Conservation (phyloP, 208 protist species). For the Leishmania braziliensis region DNA sequence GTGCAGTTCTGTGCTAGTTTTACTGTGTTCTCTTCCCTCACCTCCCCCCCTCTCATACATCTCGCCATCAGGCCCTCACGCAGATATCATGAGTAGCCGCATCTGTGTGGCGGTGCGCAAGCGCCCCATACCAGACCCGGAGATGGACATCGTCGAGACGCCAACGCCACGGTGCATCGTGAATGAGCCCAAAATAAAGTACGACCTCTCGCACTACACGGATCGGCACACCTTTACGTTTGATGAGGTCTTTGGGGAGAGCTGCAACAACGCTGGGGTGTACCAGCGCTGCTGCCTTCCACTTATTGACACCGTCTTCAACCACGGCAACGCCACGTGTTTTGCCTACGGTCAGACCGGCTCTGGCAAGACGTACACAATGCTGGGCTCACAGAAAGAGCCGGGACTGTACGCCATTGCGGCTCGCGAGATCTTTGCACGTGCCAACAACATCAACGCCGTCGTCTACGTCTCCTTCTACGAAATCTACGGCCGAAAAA, state of each 20-base stretch:
- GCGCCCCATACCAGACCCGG: slow-evolving; percentile 72
- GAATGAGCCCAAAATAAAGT: slow-evolving; percentile 94
- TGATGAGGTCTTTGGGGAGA: slow-evolving; percentile 95
- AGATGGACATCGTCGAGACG: slow-evolving; percentile 86
- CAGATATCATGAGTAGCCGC: slow-evolving; percentile 58
- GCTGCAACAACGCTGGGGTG: slow-evolving; percentile 88
- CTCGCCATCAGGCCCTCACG: background rate
- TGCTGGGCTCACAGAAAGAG: slow-evolving; percentile 88
- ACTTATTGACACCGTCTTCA: slow-evolving; percentile 96
- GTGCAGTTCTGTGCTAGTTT: background rate
- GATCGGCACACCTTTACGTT: slow-evolving; percentile 97
- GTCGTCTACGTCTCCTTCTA: slow-evolving; percentile 93
- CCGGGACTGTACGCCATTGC: slow-evolving; percentile 95
- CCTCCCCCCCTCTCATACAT: background rate
- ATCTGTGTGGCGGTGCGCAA: slow-evolving; percentile 94
- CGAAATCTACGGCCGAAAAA: slow-evolving; percentile 97
- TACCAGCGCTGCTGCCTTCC: slow-evolving; percentile 94
- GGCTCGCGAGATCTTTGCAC: slow-evolving; percentile 93
- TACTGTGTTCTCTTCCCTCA: background rate
- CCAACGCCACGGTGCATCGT: slow-evolving; percentile 75
- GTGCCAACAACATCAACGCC: slow-evolving; percentile 55
- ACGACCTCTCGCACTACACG: slow-evolving; percentile 96
- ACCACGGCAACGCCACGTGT: slow-evolving; percentile 95
- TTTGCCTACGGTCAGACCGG: slow-evolving; percentile 99
- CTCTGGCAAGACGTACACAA: slow-evolving; percentile 94